These are phyloP conservation scores for Penicillium canescens DNA, from an alignment of 495 filamentous ascomycete genomes.

Conservation along the genomic window DNA sequence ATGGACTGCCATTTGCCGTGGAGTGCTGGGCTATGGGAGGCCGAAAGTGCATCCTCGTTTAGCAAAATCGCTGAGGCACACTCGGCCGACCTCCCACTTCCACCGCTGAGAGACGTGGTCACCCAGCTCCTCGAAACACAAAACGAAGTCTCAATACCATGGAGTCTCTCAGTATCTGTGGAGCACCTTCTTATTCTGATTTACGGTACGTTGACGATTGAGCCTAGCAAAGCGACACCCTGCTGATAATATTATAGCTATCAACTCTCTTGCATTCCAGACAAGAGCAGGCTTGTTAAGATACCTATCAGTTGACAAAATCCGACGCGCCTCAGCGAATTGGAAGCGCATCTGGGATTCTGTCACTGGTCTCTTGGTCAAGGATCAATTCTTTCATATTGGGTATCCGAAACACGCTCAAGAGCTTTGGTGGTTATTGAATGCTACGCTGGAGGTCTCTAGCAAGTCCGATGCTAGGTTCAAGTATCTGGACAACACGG, in stretches of 20 bases:
- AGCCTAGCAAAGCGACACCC: background rate
- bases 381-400: conserved; percentile 26
- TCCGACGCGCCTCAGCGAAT: conserved; percentile 31
- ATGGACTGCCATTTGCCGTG: conserved; percentile 41
- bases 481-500: conserved; percentile 33
- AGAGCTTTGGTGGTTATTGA: conserved; percentile 42
- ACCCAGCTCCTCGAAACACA: conserved; percentile 25
- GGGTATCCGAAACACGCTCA: conserved; percentile 43
- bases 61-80: conserved; percentile 17
- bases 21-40: conserved; percentile 38
- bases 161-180: conserved; percentile 27
- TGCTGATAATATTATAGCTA: conserved; percentile 19
- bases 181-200: conserved; percentile 40
- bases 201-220: conserved; percentile 27
- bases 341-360: conserved; percentile 40
- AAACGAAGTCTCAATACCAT: conserved; percentile 15
- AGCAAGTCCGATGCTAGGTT: conserved; percentile 15
- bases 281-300: conserved; percentile 28
- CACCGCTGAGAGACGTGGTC: conserved; percentile 27
- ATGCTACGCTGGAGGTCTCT: conserved; percentile 27
- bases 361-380: conserved; percentile 13
- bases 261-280: conserved; percentile 36
- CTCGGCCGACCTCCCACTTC: conserved; percentile 17
- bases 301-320: conserved; percentile 27
- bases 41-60: conserved; percentile 32